Percentiles rank a stretch among this genome's conserved stretches.
Conservation (phyloP, 106 monocot species). For the Iris macrosiphon region DNA sequence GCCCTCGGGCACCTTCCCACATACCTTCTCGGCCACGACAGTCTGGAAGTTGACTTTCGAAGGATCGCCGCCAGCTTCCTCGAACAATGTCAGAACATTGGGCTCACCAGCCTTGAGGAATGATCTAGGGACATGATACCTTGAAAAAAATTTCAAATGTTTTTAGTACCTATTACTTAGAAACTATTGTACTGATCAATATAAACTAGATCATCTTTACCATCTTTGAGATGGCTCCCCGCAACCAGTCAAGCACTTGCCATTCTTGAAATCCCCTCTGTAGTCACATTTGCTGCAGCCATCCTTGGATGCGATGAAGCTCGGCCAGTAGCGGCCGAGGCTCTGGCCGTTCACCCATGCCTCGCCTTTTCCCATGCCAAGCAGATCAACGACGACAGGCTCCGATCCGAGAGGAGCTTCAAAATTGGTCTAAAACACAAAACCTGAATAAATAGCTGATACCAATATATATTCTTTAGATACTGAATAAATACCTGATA, state of each 20-base stretch:
- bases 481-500: conserved; percentile 70
- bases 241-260: conserved; percentile 33
- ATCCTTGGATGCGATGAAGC: neutral
- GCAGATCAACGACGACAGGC: conserved; percentile 38
- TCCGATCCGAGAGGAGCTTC: conserved; percentile 42
- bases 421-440: conserved; percentile 40
- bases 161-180: no score
- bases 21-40: conserved; percentile 22
- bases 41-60: conserved; percentile 29
- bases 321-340: conserved; percentile 55
- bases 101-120: conserved; percentile 30
- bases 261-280: conserved; percentile 15
- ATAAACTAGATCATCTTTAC: no score
- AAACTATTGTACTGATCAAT: no score
- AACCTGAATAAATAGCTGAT: no score
- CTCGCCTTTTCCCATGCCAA: conserved; percentile 39
- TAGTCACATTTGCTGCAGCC: conserved; percentile 30
- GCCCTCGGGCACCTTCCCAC: conserved; percentile 18
- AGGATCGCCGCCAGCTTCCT: conserved; percentile 53
- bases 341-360: conserved; percentile 60
- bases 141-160: no score
- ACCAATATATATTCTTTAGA: no score
- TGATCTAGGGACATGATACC: conserved; percentile 57
- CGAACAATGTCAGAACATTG: conserved; percentile 47
- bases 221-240: conserved; percentile 45